Base-by-base conservation (phyloP, 2,329 filamentous ascomycete genomes). In the Trichoderma koningii region DNA sequence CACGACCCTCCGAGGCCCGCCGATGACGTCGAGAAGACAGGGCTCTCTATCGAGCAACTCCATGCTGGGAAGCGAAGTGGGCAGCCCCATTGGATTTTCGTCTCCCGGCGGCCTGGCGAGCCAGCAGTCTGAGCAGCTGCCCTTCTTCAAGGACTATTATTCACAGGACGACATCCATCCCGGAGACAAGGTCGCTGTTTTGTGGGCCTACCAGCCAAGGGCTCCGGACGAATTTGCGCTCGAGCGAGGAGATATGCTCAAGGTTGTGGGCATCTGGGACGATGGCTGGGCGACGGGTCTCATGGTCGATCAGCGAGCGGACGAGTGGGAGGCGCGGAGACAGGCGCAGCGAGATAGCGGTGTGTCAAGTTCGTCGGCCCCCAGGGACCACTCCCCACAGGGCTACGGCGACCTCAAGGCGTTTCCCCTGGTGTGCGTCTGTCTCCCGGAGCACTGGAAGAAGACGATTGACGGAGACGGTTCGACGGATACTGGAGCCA, bases 91-190 rank as follows among this genome's bases (percentile, higher is more conserved):
- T 52, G 89, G 88, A 60, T 89, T 91, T 77, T 97, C 93, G 3
- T 97, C 93, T 3, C 92, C 92, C 0, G 90, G 90, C 71, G 93
- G 89, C 28, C 79, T 94, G 67, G 86, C 88, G 26, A 97, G 93
- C 71, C 92, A 94, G 66, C 93, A 97, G 75, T 98, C 94, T 0
- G 95, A 99, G 77, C 95, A 98, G 76, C 81, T 99, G 62, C 89
- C 91, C 4, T 97, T 93, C 74, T 99, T 99, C 86, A 97, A 97
- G 75, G 95, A 99, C 76, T 99, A 99, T 78, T 99, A 99, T 75
- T 98, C 94, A 2, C 89, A 94, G 71, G 95, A 98, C 72, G 93
- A 98, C 71, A 97, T 99, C 65, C 92, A 94, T 72, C 91, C 94
- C 0, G 90, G 91, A 64, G 93, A 98, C 72, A 89, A 90, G 66